These are phyloP conservation scores for Panaeolus cyanescens DNA, from an alignment of 768 basidiomycete species.

Conservation along the genomic window DNA sequence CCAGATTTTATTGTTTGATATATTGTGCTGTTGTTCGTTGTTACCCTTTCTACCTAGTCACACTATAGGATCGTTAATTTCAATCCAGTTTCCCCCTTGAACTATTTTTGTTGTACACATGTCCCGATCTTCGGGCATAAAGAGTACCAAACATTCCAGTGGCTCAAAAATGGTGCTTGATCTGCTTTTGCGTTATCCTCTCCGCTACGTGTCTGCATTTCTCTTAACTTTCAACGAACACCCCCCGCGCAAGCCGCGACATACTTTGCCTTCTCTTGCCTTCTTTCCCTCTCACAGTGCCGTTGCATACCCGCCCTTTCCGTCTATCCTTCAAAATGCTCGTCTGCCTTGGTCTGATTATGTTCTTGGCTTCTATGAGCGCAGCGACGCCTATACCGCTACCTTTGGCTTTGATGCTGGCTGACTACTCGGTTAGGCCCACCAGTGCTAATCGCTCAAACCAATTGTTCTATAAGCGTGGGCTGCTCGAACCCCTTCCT, in stretches of 20 bases:
- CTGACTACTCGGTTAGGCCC: slow-evolving; percentile 29
- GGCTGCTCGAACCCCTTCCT: not conserved
- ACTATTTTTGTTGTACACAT: not conserved
- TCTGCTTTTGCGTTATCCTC: not conserved
- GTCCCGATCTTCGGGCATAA: not conserved
- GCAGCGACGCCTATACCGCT: slow-evolving; percentile 41
- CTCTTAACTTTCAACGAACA: not conserved
- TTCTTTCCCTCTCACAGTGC: slow-evolving; percentile 23
- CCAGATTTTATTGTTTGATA: slow-evolving; percentile 28
- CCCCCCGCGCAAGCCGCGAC: not conserved
- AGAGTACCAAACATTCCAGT: not conserved
- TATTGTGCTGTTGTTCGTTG: not conserved
- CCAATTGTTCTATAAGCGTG: slow-evolving; percentile 6
- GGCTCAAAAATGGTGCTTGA: not conserved
- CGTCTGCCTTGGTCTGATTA: slow-evolving; percentile 41
- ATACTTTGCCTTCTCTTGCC: slow-evolving; percentile 11
- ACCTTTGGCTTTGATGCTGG: slow-evolving; percentile 29
- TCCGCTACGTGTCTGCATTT: not conserved
- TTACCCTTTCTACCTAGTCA: not conserved
- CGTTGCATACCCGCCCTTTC: slow-evolving; percentile 24
- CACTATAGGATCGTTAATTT: not conserved
- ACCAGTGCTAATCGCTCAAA: slow-evolving; percentile 19
- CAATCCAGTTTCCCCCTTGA: not conserved
- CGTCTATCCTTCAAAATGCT: slow-evolving; percentile 9
- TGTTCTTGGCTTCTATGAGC: slow-evolving; percentile 26